Evolutionary conservation across 495 filamentous ascomycete species (phyloP), one percentile per base, ranked within the genome.

Genomic region (Hypoxylon subgilvum): DNA sequence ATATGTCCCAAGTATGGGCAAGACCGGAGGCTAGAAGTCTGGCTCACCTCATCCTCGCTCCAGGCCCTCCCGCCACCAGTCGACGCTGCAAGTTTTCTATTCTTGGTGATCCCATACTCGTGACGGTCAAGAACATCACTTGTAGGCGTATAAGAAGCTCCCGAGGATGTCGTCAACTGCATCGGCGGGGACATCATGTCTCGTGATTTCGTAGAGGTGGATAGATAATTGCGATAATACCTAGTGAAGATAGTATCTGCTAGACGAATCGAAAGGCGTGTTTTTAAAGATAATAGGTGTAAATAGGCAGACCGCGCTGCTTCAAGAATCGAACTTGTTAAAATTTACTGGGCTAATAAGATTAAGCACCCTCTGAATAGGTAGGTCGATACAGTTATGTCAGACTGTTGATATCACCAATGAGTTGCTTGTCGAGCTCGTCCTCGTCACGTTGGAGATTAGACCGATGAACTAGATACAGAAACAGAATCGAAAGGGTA

Each of bases 11-110:
- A 27, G 8, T 21, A 5, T n/a, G 12, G 6, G 31, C 22, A 39
- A 18, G 41, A 36, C 22, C 32, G 8, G 35, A 45, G 28, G 36
- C 36, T 36, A 25, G 10, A 27, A 35, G 54, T 51, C 7, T 44
- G 39, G 61, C 79, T 52, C 80, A 89, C 87, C 85, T 90, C 87
- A 65, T 88, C 86, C 72, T 88, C 86, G 57, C 86, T 89, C 87
- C 87, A 90, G 45, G 87, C 86, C 71, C 88, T 75, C 16, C 87
- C 87, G 43, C 87, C 87, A 49, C 86, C 87, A 16, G 87, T 87
- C 50, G 86, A 87, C 28, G 81, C 79, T 27, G 73, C 69, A 1
- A 68, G 9, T 72, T 89, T 89, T 34, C 85, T 81, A 65, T 81
- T 79, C 70, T 84, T 84, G 22, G 79, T 72, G 39, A 82, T 71